Percentiles rank a stretch among this genome's conserved stretches.
Conservation (phyloP, 2,329 filamentous ascomycete genomes). For the Penicillium rolfsii region DNA sequence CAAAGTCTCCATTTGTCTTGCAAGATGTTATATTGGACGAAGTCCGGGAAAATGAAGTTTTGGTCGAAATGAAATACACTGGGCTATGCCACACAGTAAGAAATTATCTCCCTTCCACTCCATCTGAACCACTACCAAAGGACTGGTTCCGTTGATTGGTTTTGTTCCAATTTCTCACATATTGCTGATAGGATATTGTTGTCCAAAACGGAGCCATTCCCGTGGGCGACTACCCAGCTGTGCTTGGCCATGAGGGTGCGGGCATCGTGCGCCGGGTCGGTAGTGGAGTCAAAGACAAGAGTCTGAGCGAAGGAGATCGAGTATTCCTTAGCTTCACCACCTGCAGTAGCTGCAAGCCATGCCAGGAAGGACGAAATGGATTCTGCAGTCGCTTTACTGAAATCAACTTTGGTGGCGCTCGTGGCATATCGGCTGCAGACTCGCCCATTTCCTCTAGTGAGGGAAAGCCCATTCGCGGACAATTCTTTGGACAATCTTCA, state of each 20-base stretch:
- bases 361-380: constrained; percentile 23
- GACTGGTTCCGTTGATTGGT: not conserved
- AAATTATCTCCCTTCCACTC: not conserved
- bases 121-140: not conserved
- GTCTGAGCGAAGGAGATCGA: constrained; percentile 36
- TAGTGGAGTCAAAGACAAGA: constrained; percentile 27
- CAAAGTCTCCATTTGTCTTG: constrained; percentile 27
- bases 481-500: constrained; percentile 44
- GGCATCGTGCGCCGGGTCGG: constrained; percentile 38
- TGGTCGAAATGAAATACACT: constrained; percentile 43
- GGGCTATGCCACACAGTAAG: constrained; percentile 40
- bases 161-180: not conserved
- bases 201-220: constrained; percentile 33
- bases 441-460: constrained; percentile 27
- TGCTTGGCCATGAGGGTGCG: constrained; percentile 34
- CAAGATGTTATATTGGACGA: constrained; percentile 34
- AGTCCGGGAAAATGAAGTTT: constrained; percentile 35
- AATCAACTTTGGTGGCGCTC: constrained; percentile 33
- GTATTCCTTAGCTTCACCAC: constrained; percentile 35
- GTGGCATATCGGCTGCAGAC: constrained; percentile 20
- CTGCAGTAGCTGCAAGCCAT: constrained; percentile 29
- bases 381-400: constrained; percentile 27
- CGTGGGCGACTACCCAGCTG: constrained; percentile 30
- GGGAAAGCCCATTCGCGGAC: constrained; percentile 30
- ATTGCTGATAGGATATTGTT: constrained; percentile 30